Conservation (phyloP, 129 eudicot genomes). For the Saussurea involucrata region DNA sequence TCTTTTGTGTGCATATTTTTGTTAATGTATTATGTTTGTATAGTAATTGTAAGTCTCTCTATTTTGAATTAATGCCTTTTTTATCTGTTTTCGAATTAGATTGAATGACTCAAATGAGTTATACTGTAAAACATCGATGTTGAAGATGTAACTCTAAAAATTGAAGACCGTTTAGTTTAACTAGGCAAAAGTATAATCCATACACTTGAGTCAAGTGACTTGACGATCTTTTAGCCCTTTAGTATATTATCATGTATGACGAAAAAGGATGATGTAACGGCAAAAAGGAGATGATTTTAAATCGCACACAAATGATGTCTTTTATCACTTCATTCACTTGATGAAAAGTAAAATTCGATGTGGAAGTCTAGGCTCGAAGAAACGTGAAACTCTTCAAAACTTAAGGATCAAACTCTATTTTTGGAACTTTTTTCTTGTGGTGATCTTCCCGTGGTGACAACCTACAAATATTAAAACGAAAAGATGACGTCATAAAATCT, state of each 20-base stretch:
- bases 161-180: neutral
- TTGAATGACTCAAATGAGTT: neutral
- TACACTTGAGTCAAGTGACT: too few relatives aligned
- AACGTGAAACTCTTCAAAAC: conserved; percentile 9
- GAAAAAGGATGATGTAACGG: neutral
- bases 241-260: neutral
- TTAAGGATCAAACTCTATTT: conserved; percentile 34
- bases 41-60: neutral
- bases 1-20: neutral
- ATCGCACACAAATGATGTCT: neutral
- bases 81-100: neutral
- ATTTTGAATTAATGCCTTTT: neutral
- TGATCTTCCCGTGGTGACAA: conserved; percentile 38
- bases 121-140: neutral
- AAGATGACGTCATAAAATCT: neutral
- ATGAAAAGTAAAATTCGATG: neutral
- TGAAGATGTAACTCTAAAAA: neutral
- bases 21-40: neutral
- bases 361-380: neutral
- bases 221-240: neutral
- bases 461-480: conserved; percentile 24
- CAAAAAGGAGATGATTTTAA: neutral
- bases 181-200: neutral
- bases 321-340: neutral
- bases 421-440: conserved; percentile 41